A percentile compares a stretch with the other conserved stretches of the same genome.
Conservation (phyloP, 1,139 yeast species). For the Suhomyces wounanorum region DNA sequence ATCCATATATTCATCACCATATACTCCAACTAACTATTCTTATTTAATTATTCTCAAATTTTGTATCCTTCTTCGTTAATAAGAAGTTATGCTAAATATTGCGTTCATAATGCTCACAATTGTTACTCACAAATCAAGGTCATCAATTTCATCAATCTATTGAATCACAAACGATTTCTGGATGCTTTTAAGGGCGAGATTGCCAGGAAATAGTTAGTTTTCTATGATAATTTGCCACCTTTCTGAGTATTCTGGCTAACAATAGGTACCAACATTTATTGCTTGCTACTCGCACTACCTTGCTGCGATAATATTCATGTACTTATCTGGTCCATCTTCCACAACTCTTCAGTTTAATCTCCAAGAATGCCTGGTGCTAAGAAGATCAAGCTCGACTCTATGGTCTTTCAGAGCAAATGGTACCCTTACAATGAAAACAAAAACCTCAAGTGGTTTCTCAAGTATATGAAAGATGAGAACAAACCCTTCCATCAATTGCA, state of each 20-base stretch:
- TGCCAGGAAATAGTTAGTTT: too few species aligned
- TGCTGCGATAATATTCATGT: neutral
- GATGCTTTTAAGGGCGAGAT: too few species aligned
- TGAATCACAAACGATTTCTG: too few species aligned
- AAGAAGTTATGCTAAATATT: too few species aligned
- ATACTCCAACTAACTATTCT: too few species aligned
- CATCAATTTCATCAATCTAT: too few species aligned
- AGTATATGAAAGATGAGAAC: conserved; percentile 27
- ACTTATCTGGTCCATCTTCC: neutral
- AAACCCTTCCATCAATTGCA: conserved; percentile 24
- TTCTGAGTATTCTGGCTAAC: neutral
- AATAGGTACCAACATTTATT: neutral
- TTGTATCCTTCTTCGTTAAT: too few species aligned
- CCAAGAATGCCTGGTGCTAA: conserved; percentile 1
- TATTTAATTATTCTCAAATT: too few species aligned
- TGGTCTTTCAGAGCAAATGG: conserved; percentile 10
- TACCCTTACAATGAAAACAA: conserved; percentile 19
- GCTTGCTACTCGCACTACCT: conserved; percentile 1
- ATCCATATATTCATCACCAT: too few species aligned
- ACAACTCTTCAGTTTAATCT: neutral
- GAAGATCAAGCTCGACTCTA: conserved; percentile 2
- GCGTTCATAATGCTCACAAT: too few species aligned
- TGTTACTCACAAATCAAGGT: too few species aligned
- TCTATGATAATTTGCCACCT: too few species aligned
- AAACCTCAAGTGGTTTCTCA: conserved; percentile 16